Evolutionary conservation across 2,329 filamentous ascomycete species (phyloP).

Genomic region (Exserohilum turcica): DNA sequence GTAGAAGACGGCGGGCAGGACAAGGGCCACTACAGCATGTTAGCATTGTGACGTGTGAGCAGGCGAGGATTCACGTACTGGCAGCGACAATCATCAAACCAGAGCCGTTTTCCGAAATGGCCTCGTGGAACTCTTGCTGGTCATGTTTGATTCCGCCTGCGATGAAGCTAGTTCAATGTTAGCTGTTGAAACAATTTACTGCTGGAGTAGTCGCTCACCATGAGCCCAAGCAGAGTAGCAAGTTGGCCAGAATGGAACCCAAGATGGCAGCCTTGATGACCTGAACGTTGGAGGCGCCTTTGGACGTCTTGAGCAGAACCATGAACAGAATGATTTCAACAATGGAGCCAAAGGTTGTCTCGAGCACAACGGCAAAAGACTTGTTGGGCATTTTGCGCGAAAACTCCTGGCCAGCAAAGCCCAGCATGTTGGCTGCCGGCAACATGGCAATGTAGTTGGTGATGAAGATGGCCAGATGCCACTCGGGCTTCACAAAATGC

Average conservation of each 20-base stretch:
- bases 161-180: constrained; percentile 60
- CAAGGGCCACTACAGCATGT: constrained; percentile 50
- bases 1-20: constrained; percentile 61
- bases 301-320: constrained; percentile 66
- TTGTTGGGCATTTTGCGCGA: constrained; percentile 73
- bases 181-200: background rate
- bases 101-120: constrained; percentile 78
- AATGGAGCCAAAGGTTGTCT: constrained; percentile 68
- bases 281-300: constrained; percentile 53
- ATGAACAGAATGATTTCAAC: constrained; percentile 86
- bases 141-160: constrained; percentile 71
- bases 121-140: constrained; percentile 73
- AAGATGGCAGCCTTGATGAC: constrained; percentile 84
- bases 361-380: constrained; percentile 67
- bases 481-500: constrained; percentile 60
- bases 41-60: constrained; percentile 10
- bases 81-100: constrained; percentile 78
- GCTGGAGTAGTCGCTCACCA: constrained; percentile 51
- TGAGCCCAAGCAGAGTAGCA: constrained; percentile 77
- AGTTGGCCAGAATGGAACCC: constrained; percentile 80
- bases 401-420: constrained; percentile 74
- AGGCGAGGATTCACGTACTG: constrained; percentile 49
- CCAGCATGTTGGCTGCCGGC: constrained; percentile 74
- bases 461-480: constrained; percentile 68
- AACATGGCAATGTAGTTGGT: constrained; percentile 79